Base-by-base conservation (phyloP, 2,329 filamentous ascomycete genomes). In the Macrophomina pseudophaseolina region DNA sequence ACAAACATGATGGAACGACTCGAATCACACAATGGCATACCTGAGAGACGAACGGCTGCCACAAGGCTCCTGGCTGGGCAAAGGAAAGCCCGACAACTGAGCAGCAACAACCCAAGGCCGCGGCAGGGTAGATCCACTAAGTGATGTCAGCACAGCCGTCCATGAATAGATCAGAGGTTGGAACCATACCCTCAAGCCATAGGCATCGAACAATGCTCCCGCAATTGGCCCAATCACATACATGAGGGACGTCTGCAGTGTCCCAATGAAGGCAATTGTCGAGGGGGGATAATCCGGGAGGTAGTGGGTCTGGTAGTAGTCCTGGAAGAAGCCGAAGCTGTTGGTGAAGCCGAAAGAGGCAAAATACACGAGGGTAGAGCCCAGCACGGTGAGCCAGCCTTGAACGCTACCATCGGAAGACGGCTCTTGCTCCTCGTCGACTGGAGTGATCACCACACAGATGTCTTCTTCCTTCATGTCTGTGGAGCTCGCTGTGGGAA, bases 251-350 rank as follows among this genome's bases (percentile, higher is more conserved):
- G 44, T 62, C 42, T 62, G 58, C 42, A 62, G 14, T 4, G 58
- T 62, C 30, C 58, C 58, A 30, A 62, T 62, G 23, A 62, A 62
- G n/a, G 58, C 42, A 33, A 62, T 62, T 7, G 58, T 62, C 6
- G 58, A 62, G 5, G 58, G 42, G 1, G 58, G 28, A 5, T 32
- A 32, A 16, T 56, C 63, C 12, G 63, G 40, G 8, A 65, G 70
- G 2, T 72, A 70, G 54, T 75, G 73, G 12, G 69, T 71, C 42
- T 64, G 72, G 65, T 78, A 79, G 64, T 74, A 75, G 28, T 78
- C 74, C 56, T 77, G 76, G 59, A 77, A 76, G 28, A 76, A 70
- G 46, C 75, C 74, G 62, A 74, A 76, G 14, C 71, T 48, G 51
- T 65, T 65, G n/a, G 38, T 40, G 40, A 54, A 56, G 38, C 63